A percentile compares a stretch with the other conserved stretches of the same genome.
These are phyloP conservation scores for Nissolia schottii DNA, from an alignment of 306 rosid species.

Conservation along the genomic window DNA sequence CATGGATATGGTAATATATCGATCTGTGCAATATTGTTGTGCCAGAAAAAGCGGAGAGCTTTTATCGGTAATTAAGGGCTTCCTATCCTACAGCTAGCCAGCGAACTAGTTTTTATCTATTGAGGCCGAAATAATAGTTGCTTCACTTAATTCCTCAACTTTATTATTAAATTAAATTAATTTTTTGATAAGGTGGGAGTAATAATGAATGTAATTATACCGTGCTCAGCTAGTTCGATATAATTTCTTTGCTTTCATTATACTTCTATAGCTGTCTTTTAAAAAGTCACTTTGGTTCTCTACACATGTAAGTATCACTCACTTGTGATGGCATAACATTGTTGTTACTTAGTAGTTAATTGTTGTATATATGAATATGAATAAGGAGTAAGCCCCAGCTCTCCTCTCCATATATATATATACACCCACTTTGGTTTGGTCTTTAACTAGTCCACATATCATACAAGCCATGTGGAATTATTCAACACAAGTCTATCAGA, in stretches of 20 bases:
- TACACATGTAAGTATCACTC: constrained; percentile 2
- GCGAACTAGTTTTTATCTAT: not conserved
- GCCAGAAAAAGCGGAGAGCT: constrained; percentile 43
- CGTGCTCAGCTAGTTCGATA: not conserved
- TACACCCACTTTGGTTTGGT: not conserved
- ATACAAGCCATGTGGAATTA: constrained; percentile 41
- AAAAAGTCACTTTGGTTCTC: constrained; percentile 6
- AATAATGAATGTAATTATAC: constrained; percentile 30
- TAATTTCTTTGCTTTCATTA: constrained; percentile 16
- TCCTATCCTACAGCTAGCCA: too few relatives aligned
- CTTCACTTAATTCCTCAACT: not conserved
- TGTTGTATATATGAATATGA: not conserved
- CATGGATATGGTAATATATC: too few relatives aligned
- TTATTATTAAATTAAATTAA: not conserved
- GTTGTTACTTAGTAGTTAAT: not conserved
- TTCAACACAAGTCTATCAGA: constrained; percentile 12
- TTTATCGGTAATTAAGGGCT: constrained; percentile 45
- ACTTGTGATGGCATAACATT: not conserved
- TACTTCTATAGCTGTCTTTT: constrained; percentile 17
- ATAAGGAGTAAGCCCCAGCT: not conserved
- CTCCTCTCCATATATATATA: too few relatives aligned
- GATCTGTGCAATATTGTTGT: constrained; percentile 46
- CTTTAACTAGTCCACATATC: constrained; percentile 22
- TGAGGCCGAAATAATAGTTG: not conserved
- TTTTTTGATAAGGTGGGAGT: constrained; percentile 17